Conservation (phyloP, 2,329 filamentous ascomycete genomes). For the Beauveria varroae region DNA sequence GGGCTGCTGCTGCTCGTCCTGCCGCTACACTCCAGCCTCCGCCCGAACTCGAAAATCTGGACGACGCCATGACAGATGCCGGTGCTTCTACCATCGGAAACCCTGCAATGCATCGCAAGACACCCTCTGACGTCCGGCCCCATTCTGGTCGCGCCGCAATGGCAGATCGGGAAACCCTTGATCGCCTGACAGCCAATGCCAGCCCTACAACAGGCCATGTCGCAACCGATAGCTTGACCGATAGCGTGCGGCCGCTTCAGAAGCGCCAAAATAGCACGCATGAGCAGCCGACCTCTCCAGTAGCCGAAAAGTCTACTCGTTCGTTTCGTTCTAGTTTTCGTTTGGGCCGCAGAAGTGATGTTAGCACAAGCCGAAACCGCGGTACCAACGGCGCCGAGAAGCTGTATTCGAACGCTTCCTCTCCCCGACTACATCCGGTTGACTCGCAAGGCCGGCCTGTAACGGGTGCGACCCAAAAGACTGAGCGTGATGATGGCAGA, state of each 20-base stretch:
- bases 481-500: conserved; percentile 17
- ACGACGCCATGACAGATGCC: conserved; percentile 34
- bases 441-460: conserved; percentile 26
- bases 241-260: conserved; percentile 73
- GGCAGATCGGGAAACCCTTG: conserved; percentile 65
- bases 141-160: conserved; percentile 72
- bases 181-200: conserved; percentile 65
- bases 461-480: conserved; percentile 20
- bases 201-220: conserved; percentile 59
- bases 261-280: conserved; percentile 25
- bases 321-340: conserved; percentile 74
- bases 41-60: conserved; percentile 23
- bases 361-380: conserved; percentile 40
- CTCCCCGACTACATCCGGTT: conserved; percentile 54
- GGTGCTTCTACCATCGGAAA: conserved; percentile 37
- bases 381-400: conserved; percentile 67
- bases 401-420: conserved; percentile 72
- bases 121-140: conserved; percentile 42
- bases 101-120: conserved; percentile 20
- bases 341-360: conserved; percentile 49
- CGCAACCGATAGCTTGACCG: conserved; percentile 56
- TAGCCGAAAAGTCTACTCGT: conserved; percentile 61
- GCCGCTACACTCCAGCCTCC: conserved; percentile 31
- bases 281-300: conserved; percentile 32
- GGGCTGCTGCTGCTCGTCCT: conserved; percentile 49